Evolutionary conservation across 2,329 filamentous ascomycete genomes (phyloP).

Genomic region (Karstenula rhodostoma): DNA sequence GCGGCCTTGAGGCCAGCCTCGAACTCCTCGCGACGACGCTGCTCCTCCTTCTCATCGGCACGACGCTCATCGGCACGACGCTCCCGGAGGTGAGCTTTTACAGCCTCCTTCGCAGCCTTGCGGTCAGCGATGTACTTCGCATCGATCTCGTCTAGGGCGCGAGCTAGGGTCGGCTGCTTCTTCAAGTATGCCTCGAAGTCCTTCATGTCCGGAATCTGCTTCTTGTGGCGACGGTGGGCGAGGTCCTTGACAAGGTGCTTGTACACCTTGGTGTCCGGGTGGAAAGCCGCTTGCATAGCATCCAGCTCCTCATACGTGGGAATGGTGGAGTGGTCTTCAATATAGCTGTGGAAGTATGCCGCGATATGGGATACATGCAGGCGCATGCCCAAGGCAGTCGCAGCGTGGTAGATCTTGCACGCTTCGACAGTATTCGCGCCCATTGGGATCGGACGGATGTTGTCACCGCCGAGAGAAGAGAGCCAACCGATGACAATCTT

Average conservation of each 20-base stretch:
- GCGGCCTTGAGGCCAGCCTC: background rate
- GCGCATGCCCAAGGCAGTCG: background rate
- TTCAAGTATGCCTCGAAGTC: background rate
- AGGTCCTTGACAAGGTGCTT: background rate
- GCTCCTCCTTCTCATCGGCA: background rate
- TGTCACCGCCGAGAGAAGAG: background rate
- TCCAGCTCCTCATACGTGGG: background rate
- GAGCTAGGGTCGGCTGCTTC: background rate
- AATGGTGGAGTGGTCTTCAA: background rate
- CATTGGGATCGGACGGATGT: background rate
- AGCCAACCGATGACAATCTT: background rate
- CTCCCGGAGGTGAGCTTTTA: background rate
- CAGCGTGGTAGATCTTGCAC: conserved; percentile 1
- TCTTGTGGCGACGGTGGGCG: background rate
- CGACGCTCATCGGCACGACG: background rate
- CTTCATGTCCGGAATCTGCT: background rate
- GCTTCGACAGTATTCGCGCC: conserved; percentile 2
- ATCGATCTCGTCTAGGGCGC: background rate
- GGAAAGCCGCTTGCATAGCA: background rate
- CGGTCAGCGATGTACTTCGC: background rate
- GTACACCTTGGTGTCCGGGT: background rate
- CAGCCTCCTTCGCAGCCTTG: background rate
- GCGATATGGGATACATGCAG: background rate
- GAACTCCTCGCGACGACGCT: background rate
- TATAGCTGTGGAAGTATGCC: background rate